Conservation (phyloP, 345 rosid genomes). For the Dovyalis caffra region DNA sequence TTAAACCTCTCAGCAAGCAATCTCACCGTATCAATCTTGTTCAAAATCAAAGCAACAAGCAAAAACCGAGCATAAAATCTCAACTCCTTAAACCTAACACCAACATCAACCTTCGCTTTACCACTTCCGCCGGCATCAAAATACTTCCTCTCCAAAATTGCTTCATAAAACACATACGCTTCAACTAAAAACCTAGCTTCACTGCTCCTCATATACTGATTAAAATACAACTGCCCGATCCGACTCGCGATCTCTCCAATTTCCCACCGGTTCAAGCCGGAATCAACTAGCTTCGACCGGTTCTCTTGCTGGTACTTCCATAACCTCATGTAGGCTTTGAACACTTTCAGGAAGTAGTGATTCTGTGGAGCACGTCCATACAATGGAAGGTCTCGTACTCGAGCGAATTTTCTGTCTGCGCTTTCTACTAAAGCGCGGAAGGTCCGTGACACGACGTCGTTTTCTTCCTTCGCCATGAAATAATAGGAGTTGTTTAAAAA, state of each 20-base stretch:
- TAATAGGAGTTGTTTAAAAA: background rate
- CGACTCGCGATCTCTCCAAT: constrained; percentile 99
- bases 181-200: constrained; percentile 82
- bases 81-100: constrained; percentile 79
- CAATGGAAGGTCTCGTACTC: constrained; percentile 78
- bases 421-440: constrained; percentile 73
- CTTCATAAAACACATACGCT: constrained; percentile 89
- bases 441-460: constrained; percentile 46
- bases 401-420: constrained; percentile 93
- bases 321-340: constrained; percentile 89
- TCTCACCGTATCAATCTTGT: constrained; percentile 59
- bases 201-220: constrained; percentile 92
- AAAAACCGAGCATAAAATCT: constrained; percentile 87
- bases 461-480: constrained; percentile 36
- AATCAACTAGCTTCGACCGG: constrained; percentile 59
- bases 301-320: constrained; percentile 96
- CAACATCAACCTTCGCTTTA: constrained; percentile 53
- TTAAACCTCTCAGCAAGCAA: constrained; percentile 20
- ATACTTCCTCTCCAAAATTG: constrained; percentile 73
- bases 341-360: constrained; percentile 73
- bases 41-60: constrained; percentile 73
- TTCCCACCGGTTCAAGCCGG: constrained; percentile 96
- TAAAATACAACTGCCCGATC: constrained; percentile 96
- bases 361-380: constrained; percentile 48
- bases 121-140: constrained; percentile 46